These are phyloP conservation scores for Cylindrodendrum hubeiense DNA, from an alignment of 2,329 filamentous ascomycete species.

Conservation along the genomic window DNA sequence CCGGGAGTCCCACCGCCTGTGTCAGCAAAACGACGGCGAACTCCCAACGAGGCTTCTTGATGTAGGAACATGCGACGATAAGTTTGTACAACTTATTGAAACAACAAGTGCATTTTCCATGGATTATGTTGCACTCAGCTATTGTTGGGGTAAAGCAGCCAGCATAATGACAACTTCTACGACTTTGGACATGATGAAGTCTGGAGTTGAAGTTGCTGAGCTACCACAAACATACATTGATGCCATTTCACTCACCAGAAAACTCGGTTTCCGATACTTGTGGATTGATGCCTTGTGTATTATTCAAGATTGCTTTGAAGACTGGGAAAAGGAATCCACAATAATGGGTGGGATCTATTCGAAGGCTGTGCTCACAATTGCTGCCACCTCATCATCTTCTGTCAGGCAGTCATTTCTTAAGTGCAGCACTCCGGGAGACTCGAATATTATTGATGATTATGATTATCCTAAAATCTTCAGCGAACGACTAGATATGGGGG, in stretches of 20 bases:
- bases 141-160: slow-evolving; percentile 32
- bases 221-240: slow-evolving; percentile 30
- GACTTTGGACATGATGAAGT: slow-evolving; percentile 21
- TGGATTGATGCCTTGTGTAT: slow-evolving; percentile 26
- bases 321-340: slow-evolving; percentile 31
- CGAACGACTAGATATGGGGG: background rate
- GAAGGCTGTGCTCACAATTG: slow-evolving; percentile 31
- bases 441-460: background rate
- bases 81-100: slow-evolving; percentile 13
- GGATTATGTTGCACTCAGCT: slow-evolving; percentile 35
- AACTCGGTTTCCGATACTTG: slow-evolving; percentile 13
- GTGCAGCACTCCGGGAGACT: background rate
- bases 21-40: background rate
- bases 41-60: slow-evolving; percentile 33
- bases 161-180: slow-evolving; percentile 13
- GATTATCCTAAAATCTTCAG: background rate
- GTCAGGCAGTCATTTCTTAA: slow-evolving; percentile 5
- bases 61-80: slow-evolving; percentile 3
- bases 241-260: background rate
- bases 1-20: slow-evolving; percentile 10
- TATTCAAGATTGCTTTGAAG: slow-evolving; percentile 16
- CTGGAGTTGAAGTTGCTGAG: slow-evolving; percentile 3
- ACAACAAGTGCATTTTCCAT: background rate
- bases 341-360: slow-evolving; percentile 34
- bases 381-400: slow-evolving; percentile 31